Evolutionary conservation across 768 basidiomycete species (phyloP).

Genomic region (Megacollybia marginata): DNA sequence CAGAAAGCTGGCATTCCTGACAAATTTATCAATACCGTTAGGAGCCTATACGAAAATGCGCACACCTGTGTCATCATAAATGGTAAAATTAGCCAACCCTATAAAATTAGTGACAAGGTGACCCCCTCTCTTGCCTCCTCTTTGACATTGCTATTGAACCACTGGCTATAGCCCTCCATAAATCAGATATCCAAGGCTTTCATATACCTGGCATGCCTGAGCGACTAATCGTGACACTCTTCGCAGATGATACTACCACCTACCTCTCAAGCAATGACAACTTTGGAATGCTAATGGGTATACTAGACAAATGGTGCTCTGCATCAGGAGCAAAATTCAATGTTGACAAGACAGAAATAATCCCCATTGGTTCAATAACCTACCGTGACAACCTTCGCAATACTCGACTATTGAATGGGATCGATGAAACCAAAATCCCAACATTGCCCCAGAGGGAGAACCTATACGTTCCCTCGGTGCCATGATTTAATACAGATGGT

Average conservation of each 20-base stretch:
- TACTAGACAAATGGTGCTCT: slow-evolving; percentile 8
- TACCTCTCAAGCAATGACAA: slow-evolving; percentile 12
- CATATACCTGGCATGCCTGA: slow-evolving; percentile 3
- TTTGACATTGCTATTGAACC: slow-evolving; percentile 12
- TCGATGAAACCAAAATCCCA: not conserved
- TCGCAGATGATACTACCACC: slow-evolving; percentile 19
- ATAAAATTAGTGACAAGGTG: slow-evolving; percentile 12
- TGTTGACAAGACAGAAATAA: slow-evolving; percentile 13
- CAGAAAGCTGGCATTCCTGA: no score
- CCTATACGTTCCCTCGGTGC: slow-evolving; percentile 6
- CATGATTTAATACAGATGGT: slow-evolving; percentile 10
- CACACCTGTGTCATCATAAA: slow-evolving; percentile 5
- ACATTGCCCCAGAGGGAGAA: slow-evolving; percentile 5
- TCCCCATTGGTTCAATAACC: slow-evolving; percentile 12
- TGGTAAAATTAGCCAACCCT: slow-evolving; percentile 6
- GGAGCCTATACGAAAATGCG: slow-evolving; percentile 5
- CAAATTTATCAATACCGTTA: slow-evolving; percentile 3
- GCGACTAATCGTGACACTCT: slow-evolving; percentile 10
- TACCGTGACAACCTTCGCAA: slow-evolving; percentile 1
- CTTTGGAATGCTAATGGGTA: slow-evolving; percentile 3
- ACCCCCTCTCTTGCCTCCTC: slow-evolving; percentile 13
- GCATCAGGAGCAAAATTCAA: slow-evolving; percentile 10
- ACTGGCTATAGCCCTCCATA: slow-evolving; percentile 6
- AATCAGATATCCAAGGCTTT: slow-evolving; percentile 10
- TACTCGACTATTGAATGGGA: not conserved